phyloP scores from a whole-genome alignment of 257 asterid species.

The Thymus quinquecostatus region DNA sequence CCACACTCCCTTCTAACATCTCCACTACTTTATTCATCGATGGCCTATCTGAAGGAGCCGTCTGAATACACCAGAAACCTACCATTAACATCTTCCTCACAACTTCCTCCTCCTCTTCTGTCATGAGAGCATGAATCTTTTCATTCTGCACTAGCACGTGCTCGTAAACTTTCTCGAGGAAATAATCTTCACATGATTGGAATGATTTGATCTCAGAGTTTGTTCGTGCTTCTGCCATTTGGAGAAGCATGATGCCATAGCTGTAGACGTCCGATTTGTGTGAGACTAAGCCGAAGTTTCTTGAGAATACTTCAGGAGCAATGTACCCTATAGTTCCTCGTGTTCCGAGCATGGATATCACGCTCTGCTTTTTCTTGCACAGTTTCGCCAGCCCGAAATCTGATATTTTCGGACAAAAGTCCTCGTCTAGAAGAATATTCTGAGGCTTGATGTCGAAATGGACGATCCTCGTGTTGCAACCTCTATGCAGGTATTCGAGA shows the following conservation, averaged over 20 bases:
- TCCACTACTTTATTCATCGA: constrained; percentile 60
- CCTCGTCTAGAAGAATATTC: constrained; percentile 62
- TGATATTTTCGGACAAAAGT: constrained; percentile 64
- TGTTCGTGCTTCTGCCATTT: constrained; percentile 57
- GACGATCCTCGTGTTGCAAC: constrained; percentile 62
- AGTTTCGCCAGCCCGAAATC: constrained; percentile 72
- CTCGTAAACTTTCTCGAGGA: constrained; percentile 51
- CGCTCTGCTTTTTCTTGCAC: constrained; percentile 49
- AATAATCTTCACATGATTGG: constrained; percentile 42
- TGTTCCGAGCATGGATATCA: constrained; percentile 39
- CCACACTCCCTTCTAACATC: constrained; percentile 52
- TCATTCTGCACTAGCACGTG: constrained; percentile 33
- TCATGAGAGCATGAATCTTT: constrained; percentile 18
- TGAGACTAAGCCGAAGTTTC: constrained; percentile 56
- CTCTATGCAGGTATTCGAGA: constrained; percentile 63
- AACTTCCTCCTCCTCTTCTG: constrained; percentile 41
- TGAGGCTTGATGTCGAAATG: constrained; percentile 81
- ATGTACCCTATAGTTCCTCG: constrained; percentile 69
- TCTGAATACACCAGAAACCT: constrained; percentile 73
- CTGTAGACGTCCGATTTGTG: constrained; percentile 72
- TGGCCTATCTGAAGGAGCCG: constrained; percentile 57
- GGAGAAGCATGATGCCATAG: constrained; percentile 71
- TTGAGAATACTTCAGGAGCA: constrained; percentile 64
- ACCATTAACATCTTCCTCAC: constrained; percentile 55
- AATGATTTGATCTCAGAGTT: constrained; percentile 22